Evolutionary conservation across 805 yeast species (phyloP).

Genomic region (Cyberlindnera maritima): DNA sequence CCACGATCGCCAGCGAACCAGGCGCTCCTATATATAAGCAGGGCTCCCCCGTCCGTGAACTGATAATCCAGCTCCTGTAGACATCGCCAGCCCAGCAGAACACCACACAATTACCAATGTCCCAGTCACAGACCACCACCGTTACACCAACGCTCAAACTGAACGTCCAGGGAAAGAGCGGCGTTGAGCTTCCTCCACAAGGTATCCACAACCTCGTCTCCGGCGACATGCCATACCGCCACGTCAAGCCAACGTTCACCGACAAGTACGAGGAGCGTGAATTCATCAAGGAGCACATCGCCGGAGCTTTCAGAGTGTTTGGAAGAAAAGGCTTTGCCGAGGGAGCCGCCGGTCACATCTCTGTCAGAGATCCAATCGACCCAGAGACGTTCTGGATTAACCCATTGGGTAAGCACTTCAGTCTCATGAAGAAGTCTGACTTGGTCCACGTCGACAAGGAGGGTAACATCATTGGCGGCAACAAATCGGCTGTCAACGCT

Average conservation of each 20-base stretch:
- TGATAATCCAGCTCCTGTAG: no score
- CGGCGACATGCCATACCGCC: slow-evolving; percentile 47
- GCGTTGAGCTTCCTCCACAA: slow-evolving; percentile 25
- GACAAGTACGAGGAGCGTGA: slow-evolving; percentile 48
- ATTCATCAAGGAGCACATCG: slow-evolving; percentile 70
- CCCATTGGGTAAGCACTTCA: slow-evolving; percentile 79
- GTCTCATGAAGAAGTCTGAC: slow-evolving; percentile 54
- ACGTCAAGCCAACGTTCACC: slow-evolving; percentile 49
- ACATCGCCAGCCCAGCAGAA: no score
- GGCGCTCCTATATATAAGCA: no score
- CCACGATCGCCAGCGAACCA: no score
- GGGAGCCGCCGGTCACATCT: slow-evolving; percentile 85
- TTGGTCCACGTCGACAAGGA: slow-evolving; percentile 62
- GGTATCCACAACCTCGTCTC: slow-evolving; percentile 62
- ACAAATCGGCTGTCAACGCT: slow-evolving; percentile 52
- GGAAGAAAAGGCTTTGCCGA: slow-evolving; percentile 76
- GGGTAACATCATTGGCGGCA: slow-evolving; percentile 62
- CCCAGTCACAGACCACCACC: slow-evolving; percentile 12
- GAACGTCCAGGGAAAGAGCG: background rate
- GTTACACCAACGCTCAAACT: slow-evolving; percentile 13
- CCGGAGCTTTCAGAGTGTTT: slow-evolving; percentile 80
- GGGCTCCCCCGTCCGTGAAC: no score
- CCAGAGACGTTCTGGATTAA: slow-evolving; percentile 87
- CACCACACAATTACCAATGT: background rate
- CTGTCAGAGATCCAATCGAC: slow-evolving; percentile 79